phyloP scores from a whole-genome alignment of 441 rosid genomes.

The Jatropha multifida region DNA sequence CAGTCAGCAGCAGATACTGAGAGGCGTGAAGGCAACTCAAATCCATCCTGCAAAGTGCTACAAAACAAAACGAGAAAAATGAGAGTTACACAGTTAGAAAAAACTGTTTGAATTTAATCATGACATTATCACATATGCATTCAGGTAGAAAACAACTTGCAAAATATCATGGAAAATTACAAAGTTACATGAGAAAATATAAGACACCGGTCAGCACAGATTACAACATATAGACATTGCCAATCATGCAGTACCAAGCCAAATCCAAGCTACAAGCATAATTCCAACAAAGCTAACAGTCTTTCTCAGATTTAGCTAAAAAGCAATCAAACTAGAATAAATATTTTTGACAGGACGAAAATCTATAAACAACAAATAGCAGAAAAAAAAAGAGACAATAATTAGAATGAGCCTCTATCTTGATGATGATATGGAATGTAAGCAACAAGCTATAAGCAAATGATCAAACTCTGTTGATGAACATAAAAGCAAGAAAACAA shows the following conservation, averaged over 20 bases:
- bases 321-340: neutral
- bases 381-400: neutral
- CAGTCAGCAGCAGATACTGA: constrained; percentile 92
- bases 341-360: neutral
- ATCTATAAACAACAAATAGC: neutral
- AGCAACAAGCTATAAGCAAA: neutral
- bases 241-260: constrained; percentile 6
- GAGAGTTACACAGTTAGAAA: neutral
- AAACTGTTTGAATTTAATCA: constrained; percentile 2
- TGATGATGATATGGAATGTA: neutral
- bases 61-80: constrained; percentile 24
- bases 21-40: constrained; percentile 89
- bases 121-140: neutral
- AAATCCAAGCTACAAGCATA: neutral
- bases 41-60: constrained; percentile 74
- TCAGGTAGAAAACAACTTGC: constrained; percentile 1
- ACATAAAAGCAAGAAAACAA: neutral
- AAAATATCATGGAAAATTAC: neutral
- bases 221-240: constrained; percentile 1
- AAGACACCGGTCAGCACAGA: neutral
- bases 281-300: neutral
- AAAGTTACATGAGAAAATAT: constrained; percentile 2
- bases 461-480: neutral
- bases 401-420: neutral
- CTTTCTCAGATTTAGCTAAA: neutral